These are phyloP conservation scores for Malassezia psittaci DNA, from an alignment of 1,284 basidiomycete species.

Conservation along the genomic window DNA sequence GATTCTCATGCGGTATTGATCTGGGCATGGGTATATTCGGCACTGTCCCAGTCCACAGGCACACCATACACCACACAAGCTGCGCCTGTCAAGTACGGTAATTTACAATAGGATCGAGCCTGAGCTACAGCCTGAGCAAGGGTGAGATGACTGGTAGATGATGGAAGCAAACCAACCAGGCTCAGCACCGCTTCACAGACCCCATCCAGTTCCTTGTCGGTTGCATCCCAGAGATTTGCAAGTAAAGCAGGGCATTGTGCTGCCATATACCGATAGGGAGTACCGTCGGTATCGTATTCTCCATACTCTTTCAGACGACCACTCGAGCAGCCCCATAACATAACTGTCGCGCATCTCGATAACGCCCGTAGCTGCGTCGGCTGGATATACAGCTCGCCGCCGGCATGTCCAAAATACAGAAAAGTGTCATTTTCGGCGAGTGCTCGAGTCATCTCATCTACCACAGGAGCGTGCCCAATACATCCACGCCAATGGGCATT, in stretches of 20 bases:
- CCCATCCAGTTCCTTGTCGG: constrained; percentile 90
- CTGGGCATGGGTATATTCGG: neutral
- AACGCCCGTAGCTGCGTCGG: constrained; percentile 66
- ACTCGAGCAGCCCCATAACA: constrained; percentile 98
- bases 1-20: neutral
- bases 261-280: constrained; percentile 87
- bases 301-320: constrained; percentile 78
- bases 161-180: constrained; percentile 56
- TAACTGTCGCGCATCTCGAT: constrained; percentile 72
- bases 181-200: constrained; percentile 75
- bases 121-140: constrained; percentile 69
- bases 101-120: constrained; percentile 69
- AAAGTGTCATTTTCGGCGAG: constrained; percentile 33
- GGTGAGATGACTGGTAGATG: constrained; percentile 47
- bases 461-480: constrained; percentile 56
- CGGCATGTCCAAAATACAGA: constrained; percentile 86
- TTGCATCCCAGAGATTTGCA: constrained; percentile 95
- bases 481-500: constrained; percentile 66
- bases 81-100: constrained; percentile 89
- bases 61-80: constrained; percentile 90
- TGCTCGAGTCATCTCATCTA: constrained; percentile 30
- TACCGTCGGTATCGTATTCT: constrained; percentile 81
- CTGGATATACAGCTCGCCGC: constrained; percentile 84
- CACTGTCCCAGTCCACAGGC: constrained; percentile 52
- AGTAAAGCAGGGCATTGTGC: constrained; percentile 86